Percentiles rank a stretch among this genome's conserved stretches.
These are phyloP conservation scores for Gossypium schwendimanii DNA, from an alignment of 441 rosid genomes.

Conservation along the genomic window DNA sequence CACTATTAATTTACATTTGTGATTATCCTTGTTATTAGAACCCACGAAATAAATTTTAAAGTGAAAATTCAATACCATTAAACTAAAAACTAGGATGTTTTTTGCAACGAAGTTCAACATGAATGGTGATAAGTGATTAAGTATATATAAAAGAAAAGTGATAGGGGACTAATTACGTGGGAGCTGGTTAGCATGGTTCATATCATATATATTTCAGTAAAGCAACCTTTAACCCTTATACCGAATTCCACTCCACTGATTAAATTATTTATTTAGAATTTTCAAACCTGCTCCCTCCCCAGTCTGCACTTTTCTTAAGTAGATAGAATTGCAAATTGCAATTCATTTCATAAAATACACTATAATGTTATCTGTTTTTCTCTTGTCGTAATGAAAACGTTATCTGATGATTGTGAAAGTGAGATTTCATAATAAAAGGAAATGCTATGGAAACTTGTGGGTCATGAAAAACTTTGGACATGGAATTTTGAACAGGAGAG, in stretches of 20 bases:
- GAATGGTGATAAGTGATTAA: slow-evolving; percentile 6
- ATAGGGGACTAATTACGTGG: too few species aligned
- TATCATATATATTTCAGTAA: neutral
- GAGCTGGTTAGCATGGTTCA: slow-evolving; percentile 5
- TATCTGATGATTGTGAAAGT: neutral
- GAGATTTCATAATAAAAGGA: neutral
- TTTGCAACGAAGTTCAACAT: slow-evolving; percentile 16
- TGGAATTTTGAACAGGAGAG: neutral
- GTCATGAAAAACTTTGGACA: neutral
- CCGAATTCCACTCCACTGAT: neutral
- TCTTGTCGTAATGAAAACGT: too few species aligned
- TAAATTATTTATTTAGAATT: neutral
- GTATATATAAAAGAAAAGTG: too few species aligned
- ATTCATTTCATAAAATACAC: neutral
- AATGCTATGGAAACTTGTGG: neutral
- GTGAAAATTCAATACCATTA: too few species aligned
- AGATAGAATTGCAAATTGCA: neutral
- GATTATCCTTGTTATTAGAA: too few species aligned
- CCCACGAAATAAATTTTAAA: too few species aligned
- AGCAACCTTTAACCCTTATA: neutral
- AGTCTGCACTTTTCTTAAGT: neutral
- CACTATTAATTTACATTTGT: too few species aligned
- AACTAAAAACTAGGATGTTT: neutral
- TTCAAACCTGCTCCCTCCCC: neutral
- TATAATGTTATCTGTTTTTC: neutral